A percentile compares a stretch with the other conserved stretches of the same genome.
Evolutionary conservation across 306 rosid genomes (phyloP).

Genomic region (Vigna mungo): DNA sequence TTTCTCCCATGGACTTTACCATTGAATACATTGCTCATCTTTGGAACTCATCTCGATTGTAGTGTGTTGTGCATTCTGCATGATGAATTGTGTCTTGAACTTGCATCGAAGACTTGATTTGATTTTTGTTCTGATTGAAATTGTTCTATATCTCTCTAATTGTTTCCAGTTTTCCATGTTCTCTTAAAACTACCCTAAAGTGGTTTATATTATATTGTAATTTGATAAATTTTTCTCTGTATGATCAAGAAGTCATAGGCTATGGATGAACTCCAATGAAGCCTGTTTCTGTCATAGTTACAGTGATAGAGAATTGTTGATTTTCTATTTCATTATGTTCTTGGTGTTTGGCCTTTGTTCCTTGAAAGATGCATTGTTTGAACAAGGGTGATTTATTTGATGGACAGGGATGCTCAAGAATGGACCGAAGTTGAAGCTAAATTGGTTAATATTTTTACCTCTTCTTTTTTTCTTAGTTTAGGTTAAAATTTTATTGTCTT

Average conservation of each 20-base stretch:
- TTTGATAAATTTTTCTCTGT: slow-evolving; percentile 44
- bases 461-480: too few relatives aligned
- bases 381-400: slow-evolving; percentile 50
- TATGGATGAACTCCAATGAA: slow-evolving; percentile 60
- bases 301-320: slow-evolving; percentile 59
- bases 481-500: too few relatives aligned
- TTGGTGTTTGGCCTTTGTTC: slow-evolving; percentile 91
- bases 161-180: neutral
- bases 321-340: neutral
- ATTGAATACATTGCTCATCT: too few relatives aligned
- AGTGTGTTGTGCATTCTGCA: too few relatives aligned
- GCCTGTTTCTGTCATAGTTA: slow-evolving; percentile 72
- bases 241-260: slow-evolving; percentile 59
- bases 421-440: slow-evolving; percentile 94
- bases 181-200: neutral
- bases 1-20: too few relatives aligned
- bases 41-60: too few relatives aligned
- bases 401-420: slow-evolving; percentile 76
- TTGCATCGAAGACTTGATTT: too few relatives aligned
- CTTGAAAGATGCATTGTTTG: slow-evolving; percentile 81
- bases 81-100: too few relatives aligned
- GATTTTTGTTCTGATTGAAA: too few relatives aligned
- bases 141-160: too few relatives aligned
- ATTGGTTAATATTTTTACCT: slow-evolving; percentile 63
- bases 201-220: neutral